Evolutionary conservation across 352 stramenopile species (phyloP).

Genomic region (Globisporangium nodosum): DNA sequence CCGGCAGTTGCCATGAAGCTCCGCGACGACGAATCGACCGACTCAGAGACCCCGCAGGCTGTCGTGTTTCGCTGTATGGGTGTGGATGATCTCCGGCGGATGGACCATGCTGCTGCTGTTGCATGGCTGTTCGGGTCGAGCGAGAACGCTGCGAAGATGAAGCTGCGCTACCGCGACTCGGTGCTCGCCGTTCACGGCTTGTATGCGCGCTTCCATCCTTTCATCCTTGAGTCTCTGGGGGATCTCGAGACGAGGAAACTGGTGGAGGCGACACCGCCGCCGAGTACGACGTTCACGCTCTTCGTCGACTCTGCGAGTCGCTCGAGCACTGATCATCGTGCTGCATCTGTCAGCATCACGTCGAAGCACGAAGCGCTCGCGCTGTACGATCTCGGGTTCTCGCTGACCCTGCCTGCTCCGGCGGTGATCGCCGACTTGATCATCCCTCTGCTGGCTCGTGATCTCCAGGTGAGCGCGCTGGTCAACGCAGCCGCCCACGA

Average conservation of each 20-base stretch:
- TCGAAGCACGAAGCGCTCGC: not conserved
- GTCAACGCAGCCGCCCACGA: conserved; percentile 8
- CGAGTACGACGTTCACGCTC: conserved; percentile 9
- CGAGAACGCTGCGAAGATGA: conserved; percentile 18
- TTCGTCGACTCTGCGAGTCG: not conserved
- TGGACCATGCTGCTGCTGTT: conserved; percentile 1
- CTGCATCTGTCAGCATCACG: not conserved
- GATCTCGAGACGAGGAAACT: conserved; percentile 20
- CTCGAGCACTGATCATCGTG: not conserved
- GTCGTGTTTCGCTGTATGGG: not conserved
- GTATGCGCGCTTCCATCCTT: conserved; percentile 25
- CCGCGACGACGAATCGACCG: not conserved
- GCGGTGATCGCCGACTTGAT: conserved; percentile 13
- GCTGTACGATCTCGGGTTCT: conserved; percentile 5
- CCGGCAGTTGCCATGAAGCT: conserved; percentile 1
- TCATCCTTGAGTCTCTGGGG: conserved; percentile 24
- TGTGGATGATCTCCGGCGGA: not conserved
- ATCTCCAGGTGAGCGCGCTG: conserved; percentile 22
- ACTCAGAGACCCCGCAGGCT: not conserved
- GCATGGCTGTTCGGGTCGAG: conserved; percentile 26
- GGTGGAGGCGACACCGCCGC: conserved; percentile 17
- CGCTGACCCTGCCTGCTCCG: conserved; percentile 25
- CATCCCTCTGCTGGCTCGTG: conserved; percentile 19
- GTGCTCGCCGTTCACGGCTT: conserved; percentile 17
- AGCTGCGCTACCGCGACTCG: conserved; percentile 17